phyloP scores from a whole-genome alignment of 2,329 filamentous ascomycete species.

The Dactylonectria estremocensis region DNA sequence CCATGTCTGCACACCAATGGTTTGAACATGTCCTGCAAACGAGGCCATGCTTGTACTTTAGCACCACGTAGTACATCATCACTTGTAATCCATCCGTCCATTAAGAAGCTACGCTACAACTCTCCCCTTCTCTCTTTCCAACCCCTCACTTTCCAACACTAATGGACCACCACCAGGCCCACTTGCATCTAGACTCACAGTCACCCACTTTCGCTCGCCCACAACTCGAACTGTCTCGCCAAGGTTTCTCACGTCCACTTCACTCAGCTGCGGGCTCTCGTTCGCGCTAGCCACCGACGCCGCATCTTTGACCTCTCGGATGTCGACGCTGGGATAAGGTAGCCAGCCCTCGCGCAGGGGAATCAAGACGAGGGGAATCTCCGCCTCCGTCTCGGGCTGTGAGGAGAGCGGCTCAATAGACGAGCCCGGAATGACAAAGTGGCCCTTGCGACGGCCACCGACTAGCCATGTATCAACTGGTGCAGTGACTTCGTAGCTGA shows the following conservation, averaged over 20 bases:
- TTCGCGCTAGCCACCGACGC: constrained; percentile 44
- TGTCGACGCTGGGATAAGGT: constrained; percentile 84
- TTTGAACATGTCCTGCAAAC: constrained; percentile 23
- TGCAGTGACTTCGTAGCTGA: constrained; percentile 86
- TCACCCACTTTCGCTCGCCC: constrained; percentile 79
- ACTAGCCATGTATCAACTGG: constrained; percentile 86
- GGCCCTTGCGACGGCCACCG: constrained; percentile 84
- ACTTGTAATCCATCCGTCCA: constrained; percentile 9
- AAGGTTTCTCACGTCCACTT: constrained; percentile 85
- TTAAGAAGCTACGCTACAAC: constrained; percentile 53
- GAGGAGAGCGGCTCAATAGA: constrained; percentile 60
- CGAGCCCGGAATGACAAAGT: constrained; percentile 74
- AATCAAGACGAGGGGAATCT: constrained; percentile 82
- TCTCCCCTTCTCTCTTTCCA: constrained; percentile 51
- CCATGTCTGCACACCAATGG: constrained; percentile 8
- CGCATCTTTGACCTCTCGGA: constrained; percentile 71
- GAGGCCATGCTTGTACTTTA: not conserved
- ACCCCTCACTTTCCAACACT: constrained; percentile 73
- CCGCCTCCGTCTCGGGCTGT: constrained; percentile 66
- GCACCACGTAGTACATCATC: constrained; percentile 1
- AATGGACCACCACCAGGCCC: constrained; percentile 76
- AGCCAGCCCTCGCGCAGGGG: constrained; percentile 84
- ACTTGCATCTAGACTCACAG: constrained; percentile 79
- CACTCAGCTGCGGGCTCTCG: constrained; percentile 65
- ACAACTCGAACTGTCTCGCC: constrained; percentile 84